These are phyloP conservation scores for Hypocreales sp. DNA, from an alignment of 2,329 filamentous ascomycete species.

Conservation along the genomic window DNA sequence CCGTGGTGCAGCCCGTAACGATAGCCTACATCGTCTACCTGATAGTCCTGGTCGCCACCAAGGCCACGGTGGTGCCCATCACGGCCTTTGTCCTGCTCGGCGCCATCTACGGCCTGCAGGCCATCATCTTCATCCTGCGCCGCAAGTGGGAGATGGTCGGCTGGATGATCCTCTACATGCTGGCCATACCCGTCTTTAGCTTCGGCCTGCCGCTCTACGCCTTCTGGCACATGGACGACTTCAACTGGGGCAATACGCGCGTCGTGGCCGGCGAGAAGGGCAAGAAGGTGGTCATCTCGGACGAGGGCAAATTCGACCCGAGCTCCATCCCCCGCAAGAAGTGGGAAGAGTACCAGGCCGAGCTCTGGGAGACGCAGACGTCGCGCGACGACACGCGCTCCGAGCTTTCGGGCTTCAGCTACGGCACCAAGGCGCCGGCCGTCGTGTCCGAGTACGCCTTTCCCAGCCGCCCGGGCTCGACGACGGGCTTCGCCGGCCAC, in stretches of 20 bases:
- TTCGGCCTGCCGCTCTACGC: constrained; percentile 82
- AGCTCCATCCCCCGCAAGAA: constrained; percentile 87
- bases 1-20: constrained; percentile 80
- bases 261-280: constrained; percentile 89
- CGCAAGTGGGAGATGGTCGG: constrained; percentile 99
- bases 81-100: constrained; percentile 82
- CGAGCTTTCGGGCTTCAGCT: constrained; percentile 85
- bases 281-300: constrained; percentile 80
- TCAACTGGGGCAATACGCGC: constrained; percentile 98
- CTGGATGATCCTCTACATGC: constrained; percentile 94
- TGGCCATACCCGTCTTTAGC: constrained; percentile 83
- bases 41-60: constrained; percentile 53
- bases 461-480: constrained; percentile 40
- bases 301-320: constrained; percentile 97
- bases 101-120: constrained; percentile 94
- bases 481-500: constrained; percentile 26
- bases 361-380: constrained; percentile 91
- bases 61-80: constrained; percentile 54
- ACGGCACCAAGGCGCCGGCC: constrained; percentile 69
- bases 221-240: constrained; percentile 99
- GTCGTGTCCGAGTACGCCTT: constrained; percentile 56
- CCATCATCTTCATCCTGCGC: constrained; percentile 88
- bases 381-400: constrained; percentile 69
- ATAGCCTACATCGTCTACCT: constrained; percentile 83
- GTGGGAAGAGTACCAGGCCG: constrained; percentile 98